These are phyloP conservation scores for Golubevia sp. DNA, from an alignment of 1,284 basidiomycete genomes.

Conservation along the genomic window DNA sequence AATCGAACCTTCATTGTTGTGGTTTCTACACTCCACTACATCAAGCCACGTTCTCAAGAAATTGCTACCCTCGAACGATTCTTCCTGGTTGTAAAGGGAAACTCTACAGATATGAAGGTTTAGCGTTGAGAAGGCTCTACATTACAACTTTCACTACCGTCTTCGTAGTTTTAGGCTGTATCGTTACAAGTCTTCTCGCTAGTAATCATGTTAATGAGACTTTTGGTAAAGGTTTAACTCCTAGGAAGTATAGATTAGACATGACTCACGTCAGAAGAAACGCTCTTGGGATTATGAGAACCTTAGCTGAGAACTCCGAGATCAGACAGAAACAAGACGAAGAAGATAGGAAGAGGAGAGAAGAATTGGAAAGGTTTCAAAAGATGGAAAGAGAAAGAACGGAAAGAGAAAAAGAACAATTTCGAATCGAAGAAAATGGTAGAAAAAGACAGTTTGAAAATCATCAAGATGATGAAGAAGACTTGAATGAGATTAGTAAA, in stretches of 20 bases:
- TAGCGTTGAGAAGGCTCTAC: slow-evolving; percentile 9
- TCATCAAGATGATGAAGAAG: not conserved
- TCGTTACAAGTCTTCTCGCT: slow-evolving; percentile 8
- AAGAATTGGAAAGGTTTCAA: too few species aligned
- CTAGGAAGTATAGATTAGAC: slow-evolving; percentile 11
- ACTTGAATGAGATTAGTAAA: not conserved
- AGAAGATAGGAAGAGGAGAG: not conserved
- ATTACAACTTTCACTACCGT: slow-evolving; percentile 9
- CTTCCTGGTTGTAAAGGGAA: slow-evolving; percentile 60
- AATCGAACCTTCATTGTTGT: slow-evolving; percentile 56
- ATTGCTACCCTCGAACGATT: slow-evolving; percentile 58
- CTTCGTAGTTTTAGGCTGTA: slow-evolving; percentile 10
- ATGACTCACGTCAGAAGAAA: slow-evolving; percentile 12
- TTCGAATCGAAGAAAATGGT: not conserved
- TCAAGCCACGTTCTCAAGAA: slow-evolving; percentile 57
- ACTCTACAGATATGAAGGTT: slow-evolving; percentile 23
- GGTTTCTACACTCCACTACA: slow-evolving; percentile 60
- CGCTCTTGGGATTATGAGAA: slow-evolving; percentile 11
- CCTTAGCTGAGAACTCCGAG: not conserved
- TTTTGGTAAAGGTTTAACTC: slow-evolving; percentile 18
- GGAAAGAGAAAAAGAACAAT: not conserved
- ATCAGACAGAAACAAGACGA: not conserved
- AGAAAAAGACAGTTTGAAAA: not conserved
- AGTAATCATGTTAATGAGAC: slow-evolving; percentile 15
- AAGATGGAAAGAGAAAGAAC: slow-evolving; percentile 3